Conservation (phyloP, 768 basidiomycete genomes). For the Leccinellum rugosiceps region DNA sequence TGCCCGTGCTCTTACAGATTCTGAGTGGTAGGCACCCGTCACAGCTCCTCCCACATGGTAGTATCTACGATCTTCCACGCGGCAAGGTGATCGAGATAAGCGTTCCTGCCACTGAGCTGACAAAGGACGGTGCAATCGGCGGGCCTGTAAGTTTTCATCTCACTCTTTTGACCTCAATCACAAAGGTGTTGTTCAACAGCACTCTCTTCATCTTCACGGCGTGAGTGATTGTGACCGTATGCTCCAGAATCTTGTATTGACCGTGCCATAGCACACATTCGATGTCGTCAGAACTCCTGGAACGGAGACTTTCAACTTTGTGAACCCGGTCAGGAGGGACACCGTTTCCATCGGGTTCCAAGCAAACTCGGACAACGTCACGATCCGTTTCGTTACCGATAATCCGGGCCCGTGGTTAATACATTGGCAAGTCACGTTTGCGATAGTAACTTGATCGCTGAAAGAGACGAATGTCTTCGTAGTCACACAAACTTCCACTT, state of each 20-base stretch:
- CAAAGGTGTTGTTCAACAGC: constrained; percentile 2
- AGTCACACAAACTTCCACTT: constrained; percentile 26
- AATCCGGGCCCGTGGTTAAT: constrained; percentile 42
- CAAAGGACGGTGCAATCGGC: constrained; percentile 27
- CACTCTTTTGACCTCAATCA: not conserved
- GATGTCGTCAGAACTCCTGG: constrained; percentile 41
- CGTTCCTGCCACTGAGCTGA: constrained; percentile 13
- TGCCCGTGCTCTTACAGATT: constrained; percentile 22
- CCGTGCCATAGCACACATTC: constrained; percentile 36
- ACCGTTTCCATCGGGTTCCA: constrained; percentile 35
- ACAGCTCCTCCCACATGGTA: constrained; percentile 11
- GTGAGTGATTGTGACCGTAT: constrained; percentile 3
- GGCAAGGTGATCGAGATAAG: constrained; percentile 18
- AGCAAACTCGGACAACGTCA: constrained; percentile 38
- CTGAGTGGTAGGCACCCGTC: constrained; percentile 20
- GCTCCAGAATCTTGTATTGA: not conserved
- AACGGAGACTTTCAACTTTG: constrained; percentile 37
- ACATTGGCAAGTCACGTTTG: constrained; percentile 14
- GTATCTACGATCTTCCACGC: constrained; percentile 14
- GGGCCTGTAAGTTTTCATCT: constrained; percentile 23
- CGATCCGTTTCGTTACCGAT: constrained; percentile 64
- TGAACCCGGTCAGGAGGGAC: constrained; percentile 53
- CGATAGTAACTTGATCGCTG: not conserved
- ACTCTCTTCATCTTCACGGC: constrained; percentile 23
- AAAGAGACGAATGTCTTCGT: not conserved